Percentiles rank a stretch among this genome's conserved stretches.
Conservation (phyloP, 2,329 filamentous ascomycete species). For the Colletotrichum abscissum region DNA sequence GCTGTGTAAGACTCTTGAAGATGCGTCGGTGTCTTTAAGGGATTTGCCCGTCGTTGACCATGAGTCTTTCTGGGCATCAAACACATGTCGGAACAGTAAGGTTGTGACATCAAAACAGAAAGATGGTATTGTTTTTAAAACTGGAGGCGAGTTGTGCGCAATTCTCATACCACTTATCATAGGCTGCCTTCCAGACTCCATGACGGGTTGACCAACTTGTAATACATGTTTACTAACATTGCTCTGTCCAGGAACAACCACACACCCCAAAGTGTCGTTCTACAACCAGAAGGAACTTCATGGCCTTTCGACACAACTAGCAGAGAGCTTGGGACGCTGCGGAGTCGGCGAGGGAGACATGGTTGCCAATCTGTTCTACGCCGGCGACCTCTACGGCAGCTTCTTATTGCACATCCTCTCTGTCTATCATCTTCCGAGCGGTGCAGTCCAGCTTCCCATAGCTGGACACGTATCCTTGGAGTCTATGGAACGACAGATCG, state of each 20-base stretch:
- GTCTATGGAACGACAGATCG: conserved; percentile 29
- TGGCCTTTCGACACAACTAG: conserved; percentile 15
- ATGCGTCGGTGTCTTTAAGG: background rate
- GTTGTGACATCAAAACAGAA: conserved; percentile 28
- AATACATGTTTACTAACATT: background rate
- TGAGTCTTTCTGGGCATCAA: conserved; percentile 24
- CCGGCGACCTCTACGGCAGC: conserved; percentile 30
- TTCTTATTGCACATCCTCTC: conserved; percentile 30
- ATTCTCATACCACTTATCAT: too few species aligned
- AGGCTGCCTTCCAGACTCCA: too few species aligned
- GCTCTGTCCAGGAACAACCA: conserved; percentile 15
- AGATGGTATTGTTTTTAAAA: conserved; percentile 28
- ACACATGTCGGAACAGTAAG: conserved; percentile 26
- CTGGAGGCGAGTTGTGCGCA: conserved; percentile 1
- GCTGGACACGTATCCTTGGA: conserved; percentile 20
- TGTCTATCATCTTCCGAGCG: conserved; percentile 20
- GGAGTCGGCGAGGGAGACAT: conserved; percentile 19
- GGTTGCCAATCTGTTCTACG: conserved; percentile 30
- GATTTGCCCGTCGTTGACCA: conserved; percentile 17
- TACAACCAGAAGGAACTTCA: conserved; percentile 23
- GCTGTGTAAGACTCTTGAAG: background rate
- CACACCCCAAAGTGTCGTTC: conserved; percentile 28
- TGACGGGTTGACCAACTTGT: too few species aligned
- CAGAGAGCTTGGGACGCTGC: conserved; percentile 19
- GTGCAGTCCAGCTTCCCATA: conserved; percentile 22